A percentile compares a stretch with the other conserved stretches of the same genome.
Evolutionary conservation across 805 yeast species (phyloP).

Genomic region (Kazachstania kunashirensis): DNA sequence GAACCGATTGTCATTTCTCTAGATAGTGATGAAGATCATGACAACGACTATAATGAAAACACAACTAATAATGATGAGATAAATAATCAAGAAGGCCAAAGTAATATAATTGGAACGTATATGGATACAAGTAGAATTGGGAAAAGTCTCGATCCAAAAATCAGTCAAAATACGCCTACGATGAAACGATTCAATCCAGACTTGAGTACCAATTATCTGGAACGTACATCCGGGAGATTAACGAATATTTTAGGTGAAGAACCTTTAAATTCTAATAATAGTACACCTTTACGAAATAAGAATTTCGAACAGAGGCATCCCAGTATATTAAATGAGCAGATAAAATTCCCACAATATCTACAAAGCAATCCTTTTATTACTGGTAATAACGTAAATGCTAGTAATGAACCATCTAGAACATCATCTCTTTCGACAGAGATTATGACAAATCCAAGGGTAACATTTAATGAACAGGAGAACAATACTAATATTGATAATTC

Average conservation of each 20-base stretch:
- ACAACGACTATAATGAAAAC: background rate
- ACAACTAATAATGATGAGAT: background rate
- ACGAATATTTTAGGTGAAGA: slow-evolving; percentile 19
- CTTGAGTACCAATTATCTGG: background rate
- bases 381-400: background rate
- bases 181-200: slow-evolving; percentile 1
- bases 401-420: background rate
- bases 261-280: slow-evolving; percentile 4
- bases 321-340: slow-evolving; percentile 1
- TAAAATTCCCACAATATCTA: slow-evolving; percentile 2
- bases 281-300: slow-evolving; percentile 1
- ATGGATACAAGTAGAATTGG: too few relatives aligned
- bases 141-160: slow-evolving; percentile 17
- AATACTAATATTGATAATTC: background rate
- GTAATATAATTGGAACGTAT: too few relatives aligned
- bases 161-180: background rate
- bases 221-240: background rate
- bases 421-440: background rate
- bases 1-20: slow-evolving; percentile 32
- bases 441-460: slow-evolving; percentile 1
- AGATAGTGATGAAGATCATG: slow-evolving; percentile 39
- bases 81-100: too few relatives aligned
- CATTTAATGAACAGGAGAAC: background rate
- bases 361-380: slow-evolving; percentile 1
- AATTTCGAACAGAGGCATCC: background rate